Evolutionary conservation across 1,284 basidiomycete genomes (phyloP).

Genomic region (Melampsora americana): DNA sequence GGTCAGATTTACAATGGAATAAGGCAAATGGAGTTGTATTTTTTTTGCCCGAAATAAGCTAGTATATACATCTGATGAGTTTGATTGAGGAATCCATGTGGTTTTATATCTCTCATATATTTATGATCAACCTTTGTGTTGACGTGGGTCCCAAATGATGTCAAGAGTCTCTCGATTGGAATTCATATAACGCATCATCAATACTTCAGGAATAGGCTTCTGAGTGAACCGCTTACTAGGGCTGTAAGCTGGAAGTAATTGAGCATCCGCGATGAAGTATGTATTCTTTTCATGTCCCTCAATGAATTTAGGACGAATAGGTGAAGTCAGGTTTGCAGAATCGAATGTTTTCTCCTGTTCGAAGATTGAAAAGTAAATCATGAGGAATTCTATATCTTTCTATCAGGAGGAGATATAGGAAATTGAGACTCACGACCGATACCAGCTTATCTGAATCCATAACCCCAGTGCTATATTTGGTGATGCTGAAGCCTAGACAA

Average conservation of each 20-base stretch:
- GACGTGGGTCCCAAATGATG: constrained; percentile 1
- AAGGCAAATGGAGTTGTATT: too few relatives aligned
- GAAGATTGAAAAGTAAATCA: background rate
- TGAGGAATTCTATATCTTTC: background rate
- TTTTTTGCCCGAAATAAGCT: too few relatives aligned
- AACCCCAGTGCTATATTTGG: background rate
- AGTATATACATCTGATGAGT: too few relatives aligned
- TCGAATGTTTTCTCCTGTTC: constrained; percentile 8
- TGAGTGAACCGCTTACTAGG: background rate
- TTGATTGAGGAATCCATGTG: too few relatives aligned
- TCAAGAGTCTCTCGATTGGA: background rate
- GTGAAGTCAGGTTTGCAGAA: background rate
- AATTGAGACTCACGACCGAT: constrained; percentile 1
- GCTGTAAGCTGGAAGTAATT: background rate
- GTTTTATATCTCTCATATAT: too few relatives aligned
- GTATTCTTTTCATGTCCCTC: background rate
- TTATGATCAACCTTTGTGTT: background rate
- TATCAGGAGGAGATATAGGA: background rate
- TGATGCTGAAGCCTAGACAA: constrained; percentile 12
- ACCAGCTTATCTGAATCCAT: background rate
- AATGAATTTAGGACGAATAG: background rate
- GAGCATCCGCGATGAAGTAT: background rate
- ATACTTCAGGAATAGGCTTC: background rate
- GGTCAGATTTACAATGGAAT: too few relatives aligned
- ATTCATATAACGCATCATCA: constrained; percentile 10